Evolutionary conservation across 1,284 basidiomycete species (phyloP).

Genomic region (Tilletia setariae): DNA sequence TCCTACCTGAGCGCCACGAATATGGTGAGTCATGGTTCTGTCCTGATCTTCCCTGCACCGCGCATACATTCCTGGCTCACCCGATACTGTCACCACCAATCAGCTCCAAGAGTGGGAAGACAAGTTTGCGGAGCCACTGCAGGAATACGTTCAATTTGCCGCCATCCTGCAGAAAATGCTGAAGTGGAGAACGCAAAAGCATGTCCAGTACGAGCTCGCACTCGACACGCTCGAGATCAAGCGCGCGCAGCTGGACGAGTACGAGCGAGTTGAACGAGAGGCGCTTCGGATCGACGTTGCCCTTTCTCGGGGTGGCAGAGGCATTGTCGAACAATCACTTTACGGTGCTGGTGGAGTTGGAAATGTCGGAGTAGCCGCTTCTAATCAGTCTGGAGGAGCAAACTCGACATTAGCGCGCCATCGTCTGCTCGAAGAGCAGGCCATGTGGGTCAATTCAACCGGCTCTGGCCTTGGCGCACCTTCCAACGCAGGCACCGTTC

Average conservation of each 20-base stretch:
- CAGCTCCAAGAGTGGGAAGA: conserved; percentile 70
- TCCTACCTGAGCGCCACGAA: conserved; percentile 81
- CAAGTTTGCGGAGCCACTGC: conserved; percentile 89
- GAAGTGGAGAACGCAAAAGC: conserved; percentile 93
- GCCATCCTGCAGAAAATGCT: conserved; percentile 89
- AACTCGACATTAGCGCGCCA: neutral
- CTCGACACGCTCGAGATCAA: conserved; percentile 85
- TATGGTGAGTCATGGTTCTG: conserved; percentile 32
- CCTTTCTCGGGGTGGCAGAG: conserved; percentile 58
- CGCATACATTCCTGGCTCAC: conserved; percentile 10
- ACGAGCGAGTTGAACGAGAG: conserved; percentile 88
- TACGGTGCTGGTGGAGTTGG: neutral
- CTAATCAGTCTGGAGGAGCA: neutral
- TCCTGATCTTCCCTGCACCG: neutral
- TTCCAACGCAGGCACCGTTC: neutral
- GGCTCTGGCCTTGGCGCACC: neutral
- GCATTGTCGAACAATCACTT: neutral
- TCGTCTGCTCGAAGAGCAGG: neutral
- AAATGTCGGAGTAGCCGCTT: neutral
- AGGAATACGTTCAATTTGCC: conserved; percentile 94
- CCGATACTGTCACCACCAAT: neutral
- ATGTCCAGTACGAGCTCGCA: conserved; percentile 95
- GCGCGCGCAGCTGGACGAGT: conserved; percentile 78
- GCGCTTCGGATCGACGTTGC: conserved; percentile 84
- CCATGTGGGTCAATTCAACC: neutral